These are phyloP conservation scores for Jacaranda mimosifolia DNA, from an alignment of 257 asterid genomes.

Conservation along the genomic window DNA sequence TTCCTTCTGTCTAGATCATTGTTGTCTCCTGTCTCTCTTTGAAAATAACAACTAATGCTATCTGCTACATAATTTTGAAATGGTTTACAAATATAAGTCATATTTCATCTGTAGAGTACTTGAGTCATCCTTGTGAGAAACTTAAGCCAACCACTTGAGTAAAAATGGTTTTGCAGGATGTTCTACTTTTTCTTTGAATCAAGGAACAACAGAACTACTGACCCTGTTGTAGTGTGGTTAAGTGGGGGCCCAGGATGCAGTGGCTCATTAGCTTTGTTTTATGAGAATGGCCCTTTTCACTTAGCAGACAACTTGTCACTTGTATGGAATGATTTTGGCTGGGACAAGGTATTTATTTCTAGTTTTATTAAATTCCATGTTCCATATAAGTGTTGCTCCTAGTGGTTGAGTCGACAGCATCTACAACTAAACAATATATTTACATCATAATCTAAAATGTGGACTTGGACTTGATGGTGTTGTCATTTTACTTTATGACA, in stretches of 20 bases:
- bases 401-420: neutral
- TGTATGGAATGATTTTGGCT: slow-evolving; percentile 67
- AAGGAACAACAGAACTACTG: slow-evolving; percentile 48
- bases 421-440: neutral
- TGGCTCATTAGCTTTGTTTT: slow-evolving; percentile 65
- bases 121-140: too few relatives aligned
- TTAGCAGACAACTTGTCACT: slow-evolving; percentile 55
- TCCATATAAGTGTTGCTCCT: neutral
- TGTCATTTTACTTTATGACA: neutral
- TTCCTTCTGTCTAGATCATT: neutral
- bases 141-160: neutral
- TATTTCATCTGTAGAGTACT: too few relatives aligned
- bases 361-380: neutral
- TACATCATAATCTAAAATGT: neutral
- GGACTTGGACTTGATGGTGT: neutral
- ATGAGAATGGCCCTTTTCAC: slow-evolving; percentile 74
- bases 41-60: neutral
- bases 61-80: neutral
- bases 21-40: slow-evolving; percentile 9
- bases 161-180: slow-evolving; percentile 56
- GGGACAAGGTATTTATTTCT: slow-evolving; percentile 61
- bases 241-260: slow-evolving; percentile 83
- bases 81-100: neutral
- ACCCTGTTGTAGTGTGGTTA: slow-evolving; percentile 73
- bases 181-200: slow-evolving; percentile 79